Percentiles rank a stretch among this genome's conserved stretches.
These are phyloP conservation scores for Warburgia ugandensis DNA, from an alignment of 164 flowering plant genomes.

Conservation along the genomic window DNA sequence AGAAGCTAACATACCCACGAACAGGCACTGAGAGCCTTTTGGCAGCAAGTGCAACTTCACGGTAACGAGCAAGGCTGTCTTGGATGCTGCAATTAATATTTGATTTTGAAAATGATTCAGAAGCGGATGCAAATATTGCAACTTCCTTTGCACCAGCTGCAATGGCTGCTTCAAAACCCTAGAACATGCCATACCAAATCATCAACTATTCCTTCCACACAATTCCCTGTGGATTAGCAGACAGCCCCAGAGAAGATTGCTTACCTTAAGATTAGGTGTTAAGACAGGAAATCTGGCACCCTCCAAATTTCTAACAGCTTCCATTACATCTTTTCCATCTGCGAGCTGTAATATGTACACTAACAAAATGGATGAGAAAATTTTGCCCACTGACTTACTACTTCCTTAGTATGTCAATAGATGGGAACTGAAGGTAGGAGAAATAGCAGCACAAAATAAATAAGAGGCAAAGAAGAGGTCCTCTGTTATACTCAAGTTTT, in stretches of 20 bases:
- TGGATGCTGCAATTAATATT: slow-evolving; percentile 92
- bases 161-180: slow-evolving; percentile 95
- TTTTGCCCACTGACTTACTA: no score
- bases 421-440: no score
- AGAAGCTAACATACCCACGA: slow-evolving; percentile 61
- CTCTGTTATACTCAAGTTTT: no score
- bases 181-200: slow-evolving; percentile 4
- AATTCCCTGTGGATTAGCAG: not conserved
- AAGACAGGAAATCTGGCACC: slow-evolving; percentile 78
- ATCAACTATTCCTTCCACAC: slow-evolving; percentile 5
- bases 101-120: slow-evolving; percentile 89
- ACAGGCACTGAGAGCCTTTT: slow-evolving; percentile 70
- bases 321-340: slow-evolving; percentile 92
- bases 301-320: slow-evolving; percentile 43
- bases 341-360: slow-evolving; percentile 47
- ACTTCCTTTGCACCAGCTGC: slow-evolving; percentile 97
- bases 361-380: not conserved
- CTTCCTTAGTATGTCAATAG: no score
- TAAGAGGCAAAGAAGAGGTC: no score
- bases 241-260: slow-evolving; percentile 5
- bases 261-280: slow-evolving; percentile 84
- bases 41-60: slow-evolving; percentile 74
- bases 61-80: slow-evolving; percentile 79
- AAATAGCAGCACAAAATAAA: no score
- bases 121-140: slow-evolving; percentile 93